Evolutionary conservation across 768 basidiomycete genomes (phyloP).

Genomic region (Boletus tylopilopsis): DNA sequence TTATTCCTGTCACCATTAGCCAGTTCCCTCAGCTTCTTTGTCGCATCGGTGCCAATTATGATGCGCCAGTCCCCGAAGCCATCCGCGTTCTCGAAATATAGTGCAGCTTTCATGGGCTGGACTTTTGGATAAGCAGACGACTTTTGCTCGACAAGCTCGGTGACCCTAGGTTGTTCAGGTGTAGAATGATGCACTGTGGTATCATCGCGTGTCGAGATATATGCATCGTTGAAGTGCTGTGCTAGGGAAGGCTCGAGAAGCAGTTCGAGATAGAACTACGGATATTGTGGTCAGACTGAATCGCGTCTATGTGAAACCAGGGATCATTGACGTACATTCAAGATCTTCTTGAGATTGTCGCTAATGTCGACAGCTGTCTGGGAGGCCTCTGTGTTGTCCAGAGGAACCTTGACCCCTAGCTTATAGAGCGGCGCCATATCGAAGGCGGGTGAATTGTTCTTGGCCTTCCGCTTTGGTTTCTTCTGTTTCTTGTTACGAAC

Average conservation of each 20-base stretch:
- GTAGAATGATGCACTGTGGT: background rate
- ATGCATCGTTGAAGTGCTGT: slow-evolving; percentile 7
- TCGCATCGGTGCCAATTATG: slow-evolving; percentile 49
- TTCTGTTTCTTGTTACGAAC: slow-evolving; percentile 27
- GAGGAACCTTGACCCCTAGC: slow-evolving; percentile 29
- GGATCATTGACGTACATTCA: slow-evolving; percentile 24
- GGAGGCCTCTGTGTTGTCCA: slow-evolving; percentile 15
- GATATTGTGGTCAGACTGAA: background rate
- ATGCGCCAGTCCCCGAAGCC: slow-evolving; percentile 67
- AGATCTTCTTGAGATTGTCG: slow-evolving; percentile 20
- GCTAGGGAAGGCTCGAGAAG: slow-evolving; percentile 17
- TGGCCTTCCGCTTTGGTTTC: slow-evolving; percentile 18
- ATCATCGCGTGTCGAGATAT: background rate
- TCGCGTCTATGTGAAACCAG: too few species aligned
- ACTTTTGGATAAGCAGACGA: slow-evolving; percentile 41
- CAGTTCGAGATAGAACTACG: slow-evolving; percentile 25
- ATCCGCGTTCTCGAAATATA: slow-evolving; percentile 55
- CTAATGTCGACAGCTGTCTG: slow-evolving; percentile 16
- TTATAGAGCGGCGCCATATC: slow-evolving; percentile 30
- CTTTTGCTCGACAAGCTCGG: slow-evolving; percentile 2
- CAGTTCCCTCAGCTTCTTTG: slow-evolving; percentile 45
- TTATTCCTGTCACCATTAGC: slow-evolving; percentile 42
- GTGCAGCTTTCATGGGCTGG: slow-evolving; percentile 56
- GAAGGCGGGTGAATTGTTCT: slow-evolving; percentile 10
- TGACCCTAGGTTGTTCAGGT: background rate